Evolutionary conservation across 2,329 filamentous ascomycete genomes (phyloP).

Genomic region (Ophiostoma ulmi): DNA sequence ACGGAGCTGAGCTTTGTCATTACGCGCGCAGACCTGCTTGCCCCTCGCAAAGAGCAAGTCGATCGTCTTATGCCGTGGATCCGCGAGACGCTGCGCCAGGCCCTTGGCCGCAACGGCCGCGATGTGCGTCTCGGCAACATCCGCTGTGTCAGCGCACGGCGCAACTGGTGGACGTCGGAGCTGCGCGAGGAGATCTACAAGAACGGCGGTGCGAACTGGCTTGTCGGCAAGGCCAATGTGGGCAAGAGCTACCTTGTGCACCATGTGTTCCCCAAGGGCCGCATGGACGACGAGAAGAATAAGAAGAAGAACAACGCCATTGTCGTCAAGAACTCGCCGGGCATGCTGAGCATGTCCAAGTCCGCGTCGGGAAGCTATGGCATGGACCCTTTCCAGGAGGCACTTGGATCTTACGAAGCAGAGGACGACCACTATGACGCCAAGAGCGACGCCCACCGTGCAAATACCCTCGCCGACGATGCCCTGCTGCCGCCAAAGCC

Average conservation of each 20-base stretch:
- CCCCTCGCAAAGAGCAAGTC: conserved; percentile 75
- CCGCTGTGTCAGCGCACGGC: conserved; percentile 76
- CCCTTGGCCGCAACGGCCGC: conserved; percentile 61
- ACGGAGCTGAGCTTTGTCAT: conserved; percentile 87
- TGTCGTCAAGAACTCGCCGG: conserved; percentile 2
- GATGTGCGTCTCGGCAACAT: conserved; percentile 84
- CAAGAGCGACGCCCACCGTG: conserved; percentile 31
- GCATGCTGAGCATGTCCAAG: conserved; percentile 14
- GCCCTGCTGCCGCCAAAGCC: conserved; percentile 70
- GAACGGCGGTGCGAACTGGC: conserved; percentile 82
- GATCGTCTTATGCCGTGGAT: conserved; percentile 83
- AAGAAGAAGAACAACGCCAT: not conserved
- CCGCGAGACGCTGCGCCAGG: conserved; percentile 67
- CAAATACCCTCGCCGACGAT: conserved; percentile 24
- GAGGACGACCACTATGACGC: conserved; percentile 9
- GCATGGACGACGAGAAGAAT: conserved; percentile 37
- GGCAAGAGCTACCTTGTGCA: conserved; percentile 93
- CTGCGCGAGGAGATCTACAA: conserved; percentile 82
- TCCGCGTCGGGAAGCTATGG: conserved; percentile 14
- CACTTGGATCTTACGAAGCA: not conserved
- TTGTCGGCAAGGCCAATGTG: conserved; percentile 97
- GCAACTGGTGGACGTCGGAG: conserved; percentile 84
- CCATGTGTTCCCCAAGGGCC: conserved; percentile 75
- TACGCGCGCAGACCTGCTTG: conserved; percentile 80
- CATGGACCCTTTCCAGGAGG: not conserved